Evolutionary conservation across 345 rosid species (phyloP), one percentile per base, ranked within the genome.

Genomic region (Gossypioides kirkii): DNA sequence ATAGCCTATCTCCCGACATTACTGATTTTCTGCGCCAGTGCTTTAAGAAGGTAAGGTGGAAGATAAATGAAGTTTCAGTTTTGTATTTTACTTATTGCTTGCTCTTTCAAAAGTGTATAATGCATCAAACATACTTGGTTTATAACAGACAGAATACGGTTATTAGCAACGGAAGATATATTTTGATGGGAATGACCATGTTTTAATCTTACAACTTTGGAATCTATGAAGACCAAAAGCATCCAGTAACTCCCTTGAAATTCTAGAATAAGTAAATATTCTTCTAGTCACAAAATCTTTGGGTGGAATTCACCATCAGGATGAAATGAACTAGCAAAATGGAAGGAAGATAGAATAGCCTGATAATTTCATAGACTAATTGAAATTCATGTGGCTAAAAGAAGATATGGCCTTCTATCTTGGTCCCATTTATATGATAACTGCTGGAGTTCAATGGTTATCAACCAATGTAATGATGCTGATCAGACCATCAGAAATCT

Each of bases 21-120:
- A 93, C 99, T 52, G 99, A 92, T 84, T 95, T 95, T 78, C 81
- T 93, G 65, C 89, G 84, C 53, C 99, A 90, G 79, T 95, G 99
- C 82, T 95, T 95, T 82, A 93, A 95, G 88, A 95, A 95, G 99
- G 99, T 91, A 81, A 61, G 66, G 28, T 59, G 42, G 36, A 42
- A 72, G 52, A 74, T 65, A 60, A 25, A 10, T 67, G 71, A 25
- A 67, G 23, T 10, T 54, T 42, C 20, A 47, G 9, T 22, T 25
- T 67, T 46, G 54, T 45, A 20, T 67, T 67, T 67, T 23, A 22
- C 16, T 26, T 47, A 26, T 47, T 2, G 1, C n/a, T 64, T 64
- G 52, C 10, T 25, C 12, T 25, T 4, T 43, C 5, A 12, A 65
- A 43, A 65, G 10, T 65, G 14, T 42, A 12, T 22, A 6, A 22